phyloP scores from a whole-genome alignment of 23 red algal species.

The Gracilaria caudata region DNA sequence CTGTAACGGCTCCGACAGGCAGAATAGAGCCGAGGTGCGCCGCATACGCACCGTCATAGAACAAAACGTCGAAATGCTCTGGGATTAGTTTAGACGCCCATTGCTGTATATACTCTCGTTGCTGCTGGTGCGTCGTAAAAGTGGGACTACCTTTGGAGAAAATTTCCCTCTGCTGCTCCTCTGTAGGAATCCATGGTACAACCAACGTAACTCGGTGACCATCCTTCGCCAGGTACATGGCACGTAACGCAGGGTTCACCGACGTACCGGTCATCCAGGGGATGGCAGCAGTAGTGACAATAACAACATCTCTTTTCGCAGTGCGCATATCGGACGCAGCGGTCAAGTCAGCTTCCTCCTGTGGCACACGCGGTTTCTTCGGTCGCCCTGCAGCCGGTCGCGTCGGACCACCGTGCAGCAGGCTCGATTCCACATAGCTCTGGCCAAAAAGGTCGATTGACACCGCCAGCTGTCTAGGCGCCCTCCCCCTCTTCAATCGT shows the following conservation, averaged over 20 bases:
- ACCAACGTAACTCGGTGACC: constrained; percentile 76
- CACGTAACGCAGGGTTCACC: constrained; percentile 73
- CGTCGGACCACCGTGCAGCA: not conserved
- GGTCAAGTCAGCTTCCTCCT: not conserved
- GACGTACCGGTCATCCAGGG: constrained; percentile 89
- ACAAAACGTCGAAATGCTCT: constrained; percentile 36
- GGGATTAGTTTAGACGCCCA: constrained; percentile 48
- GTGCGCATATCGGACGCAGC: constrained; percentile 59
- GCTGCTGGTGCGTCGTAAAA: constrained; percentile 40
- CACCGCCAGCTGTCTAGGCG: constrained; percentile 21
- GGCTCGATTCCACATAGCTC: constrained; percentile 13
- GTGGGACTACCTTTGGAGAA: constrained; percentile 53
- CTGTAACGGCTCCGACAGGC: constrained; percentile 75
- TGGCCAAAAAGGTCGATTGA: constrained; percentile 29
- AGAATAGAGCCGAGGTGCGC: constrained; percentile 64
- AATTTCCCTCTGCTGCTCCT: constrained; percentile 46
- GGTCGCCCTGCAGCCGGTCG: not conserved
- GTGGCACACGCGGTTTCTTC: not conserved
- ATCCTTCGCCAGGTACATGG: constrained; percentile 67
- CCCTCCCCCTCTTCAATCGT: not conserved
- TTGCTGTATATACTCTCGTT: constrained; percentile 32
- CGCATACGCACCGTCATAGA: constrained; percentile 75
- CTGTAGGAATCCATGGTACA: constrained; percentile 67
- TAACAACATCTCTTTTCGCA: constrained; percentile 42
- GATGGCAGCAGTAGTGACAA: constrained; percentile 79